Base-by-base conservation (phyloP, 2,329 filamentous ascomycete species). In the Arthrobotrys sphaeroides region DNA sequence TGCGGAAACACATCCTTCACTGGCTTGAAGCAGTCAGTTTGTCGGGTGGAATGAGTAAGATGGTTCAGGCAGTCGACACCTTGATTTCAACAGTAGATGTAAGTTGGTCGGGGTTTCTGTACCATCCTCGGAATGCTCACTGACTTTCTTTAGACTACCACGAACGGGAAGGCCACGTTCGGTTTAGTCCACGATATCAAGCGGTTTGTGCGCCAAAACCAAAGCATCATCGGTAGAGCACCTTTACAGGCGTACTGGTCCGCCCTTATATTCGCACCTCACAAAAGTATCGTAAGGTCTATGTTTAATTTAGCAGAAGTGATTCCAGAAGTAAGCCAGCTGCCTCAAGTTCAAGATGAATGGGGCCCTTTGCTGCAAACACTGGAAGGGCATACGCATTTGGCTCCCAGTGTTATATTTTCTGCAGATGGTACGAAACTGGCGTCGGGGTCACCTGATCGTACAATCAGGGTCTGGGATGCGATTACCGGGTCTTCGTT, bases 391-490 rank as follows among this genome's bases (percentile, higher is more conserved):
- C 76, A 79, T 72, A 49, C 3, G 0, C 4, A 20, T 5, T 0
- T 0, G 1, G 73, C 79, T 10, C 7, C 6, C 0, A 72, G 61
- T 0, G 61, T 79, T 12, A 4, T 24, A 28, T 79, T 73, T 53
- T 79, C 78, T 7, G 22, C 47, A 24, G 61, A 73, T 40, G 69
- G 45, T 10, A 72, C 16, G n/a, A 49, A 9, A 5, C 43, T 80
- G 3, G 78, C 69, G 2, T 80, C 77, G 2, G 69, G 9, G 2
- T 79, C 77, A 5, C 0, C 4, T 1, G 74, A 80, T 36, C 76
- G 33, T 1, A 81, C 60, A 0, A 53, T 77, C 36, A 53, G 96
- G 82, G 91, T 70, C 13, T 70, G 66, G 66, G 66, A 70, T 45
- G 7, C 22, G n/a, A n/a, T n/a, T n/a, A n/a, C n/a, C n/a, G n/a